Base-by-base conservation (phyloP, 805 yeast species). In the Cyberlindnera galapagoensis region DNA sequence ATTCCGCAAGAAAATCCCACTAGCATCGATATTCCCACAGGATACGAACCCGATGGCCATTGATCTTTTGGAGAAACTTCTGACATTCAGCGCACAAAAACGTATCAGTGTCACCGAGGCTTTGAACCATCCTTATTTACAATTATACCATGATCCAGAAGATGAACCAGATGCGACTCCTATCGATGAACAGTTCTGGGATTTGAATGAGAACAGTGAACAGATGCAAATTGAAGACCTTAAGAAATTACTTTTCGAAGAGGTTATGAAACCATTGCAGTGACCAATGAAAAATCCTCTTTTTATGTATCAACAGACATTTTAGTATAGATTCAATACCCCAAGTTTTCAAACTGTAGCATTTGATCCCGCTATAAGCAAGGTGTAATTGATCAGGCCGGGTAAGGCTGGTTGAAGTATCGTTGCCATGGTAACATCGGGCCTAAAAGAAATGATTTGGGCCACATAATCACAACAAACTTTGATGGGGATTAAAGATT, bases 61-160 rank as follows among this genome's bases (percentile, higher is more conserved):
- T 26, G 88, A 81, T 51, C 60, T 83, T 30, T 56, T 83, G 44
- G 86, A 79, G 36, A 79, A 75, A 47, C 57, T 83, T 47, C 60
- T 83, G 22, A 75, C 80, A 2, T 83, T 83, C 56, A 80, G 80
- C 44, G 92, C 94, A 2, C 62, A 71, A 31, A 81, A 78, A 49
- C 65, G 94, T 54, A 74, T 81, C 25, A 73, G 81, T 9, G 94
- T 84, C 2, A 76, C 67, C 28, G 80, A 79, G 47, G 92, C 92
- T 0, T 60, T 83, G 40, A 61, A 70, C 36, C 94, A 83, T 51
- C 88, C 88, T 18, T 83, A 82, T 48, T 60, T 83, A 30, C 61
- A 64, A 31, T 59, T 71, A 14, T 82, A 80, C 49, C 84, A 83
- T 46, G 83, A 75, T 43, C 79, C 81, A 8, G 71, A 71, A 21